Percentiles rank a stretch among this genome's conserved stretches.
phyloP scores from a whole-genome alignment of 495 filamentous ascomycete genomes.

The Neurospora sp. region DNA sequence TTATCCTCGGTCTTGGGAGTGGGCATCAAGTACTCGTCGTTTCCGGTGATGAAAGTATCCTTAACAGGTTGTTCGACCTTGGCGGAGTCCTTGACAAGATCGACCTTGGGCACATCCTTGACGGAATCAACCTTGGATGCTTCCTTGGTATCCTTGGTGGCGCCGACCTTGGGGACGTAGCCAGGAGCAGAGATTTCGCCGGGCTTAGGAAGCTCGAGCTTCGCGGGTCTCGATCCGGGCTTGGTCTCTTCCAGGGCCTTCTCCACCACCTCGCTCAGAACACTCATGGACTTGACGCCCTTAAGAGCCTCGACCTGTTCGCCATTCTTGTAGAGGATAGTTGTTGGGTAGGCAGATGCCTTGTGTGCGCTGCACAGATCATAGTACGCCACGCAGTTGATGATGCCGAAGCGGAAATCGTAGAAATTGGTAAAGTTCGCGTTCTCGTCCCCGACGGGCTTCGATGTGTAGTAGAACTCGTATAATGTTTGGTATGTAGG shows the following conservation, averaged over 20 bases:
- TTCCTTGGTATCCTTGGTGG: not conserved
- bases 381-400: conserved; percentile 76
- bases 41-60: not conserved
- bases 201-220: conserved; percentile 30
- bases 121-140: not conserved
- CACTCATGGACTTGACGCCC: conserved; percentile 51
- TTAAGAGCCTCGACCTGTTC: conserved; percentile 48
- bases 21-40: not conserved
- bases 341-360: conserved; percentile 60
- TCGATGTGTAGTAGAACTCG: conserved; percentile 94
- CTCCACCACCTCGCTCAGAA: conserved; percentile 62
- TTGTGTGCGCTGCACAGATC: conserved; percentile 60
- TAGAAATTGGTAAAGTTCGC: conserved; percentile 58
- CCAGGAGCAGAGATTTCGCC: conserved; percentile 18
- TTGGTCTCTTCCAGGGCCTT: conserved; percentile 64
- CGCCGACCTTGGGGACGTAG: not conserved
- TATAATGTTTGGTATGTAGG: conserved; percentile 89
- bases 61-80: conserved; percentile 3
- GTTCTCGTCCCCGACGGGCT: conserved; percentile 37
- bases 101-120: not conserved
- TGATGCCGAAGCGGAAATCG: conserved; percentile 74
- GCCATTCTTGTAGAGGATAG: conserved; percentile 77
- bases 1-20: conserved; percentile 4
- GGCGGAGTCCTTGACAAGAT: conserved; percentile 6
- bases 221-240: conserved; percentile 64